Conservation (phyloP, 1,284 basidiomycete genomes). For the Puccinia polysora region DNA sequence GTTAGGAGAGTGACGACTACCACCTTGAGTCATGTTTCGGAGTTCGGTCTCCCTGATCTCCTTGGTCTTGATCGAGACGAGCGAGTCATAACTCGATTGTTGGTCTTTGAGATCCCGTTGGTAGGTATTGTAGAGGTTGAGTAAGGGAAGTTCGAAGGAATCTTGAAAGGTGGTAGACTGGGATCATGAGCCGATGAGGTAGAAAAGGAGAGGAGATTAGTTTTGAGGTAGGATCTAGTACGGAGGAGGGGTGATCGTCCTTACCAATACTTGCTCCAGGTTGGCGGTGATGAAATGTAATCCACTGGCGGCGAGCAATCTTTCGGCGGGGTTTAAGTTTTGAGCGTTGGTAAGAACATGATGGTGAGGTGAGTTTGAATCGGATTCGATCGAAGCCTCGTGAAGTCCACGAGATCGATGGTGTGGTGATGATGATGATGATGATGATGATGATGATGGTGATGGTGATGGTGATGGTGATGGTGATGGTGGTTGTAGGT, state of each 20-base stretch:
- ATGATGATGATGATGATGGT: conserved; percentile 1
- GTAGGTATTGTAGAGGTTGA: conserved; percentile 48
- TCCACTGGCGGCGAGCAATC: conserved; percentile 47
- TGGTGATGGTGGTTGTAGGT: too few relatives aligned
- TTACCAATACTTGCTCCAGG: conserved; percentile 47
- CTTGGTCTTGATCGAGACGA: conserved; percentile 47
- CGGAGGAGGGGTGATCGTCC: conserved; percentile 2
- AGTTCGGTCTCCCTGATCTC: conserved; percentile 49
- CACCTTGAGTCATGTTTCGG: conserved; percentile 47
- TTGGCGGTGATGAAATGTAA: conserved; percentile 49
- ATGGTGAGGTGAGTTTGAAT: neutral
- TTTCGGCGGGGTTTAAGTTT: conserved; percentile 45
- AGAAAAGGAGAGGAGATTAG: neutral
- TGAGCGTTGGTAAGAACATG: neutral
- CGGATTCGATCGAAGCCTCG: neutral
- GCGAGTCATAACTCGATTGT: conserved; percentile 48
- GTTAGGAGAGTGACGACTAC: conserved; percentile 41
- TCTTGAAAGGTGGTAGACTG: conserved; percentile 50
- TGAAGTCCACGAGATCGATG: too few relatives aligned
- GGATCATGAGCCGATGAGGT: neutral
- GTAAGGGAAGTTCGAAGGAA: conserved; percentile 48
- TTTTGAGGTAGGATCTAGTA: neutral
- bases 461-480: too few relatives aligned
- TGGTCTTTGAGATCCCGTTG: conserved; percentile 42
- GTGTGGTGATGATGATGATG: neutral